phyloP scores from a whole-genome alignment of 225 moss, liverwort and hornwort genomes.

The Asterella californica region DNA sequence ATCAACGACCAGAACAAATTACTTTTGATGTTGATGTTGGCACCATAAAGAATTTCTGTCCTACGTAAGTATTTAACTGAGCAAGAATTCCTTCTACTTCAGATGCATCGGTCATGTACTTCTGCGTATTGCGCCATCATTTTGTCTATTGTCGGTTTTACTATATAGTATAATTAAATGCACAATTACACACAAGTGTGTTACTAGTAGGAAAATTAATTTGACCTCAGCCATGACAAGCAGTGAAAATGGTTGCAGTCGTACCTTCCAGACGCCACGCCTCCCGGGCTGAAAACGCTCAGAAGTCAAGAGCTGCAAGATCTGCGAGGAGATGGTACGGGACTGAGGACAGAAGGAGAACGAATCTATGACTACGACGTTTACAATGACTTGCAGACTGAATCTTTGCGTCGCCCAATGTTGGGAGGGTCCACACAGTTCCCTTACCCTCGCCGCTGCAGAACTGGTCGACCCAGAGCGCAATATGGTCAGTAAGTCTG shows the following conservation, averaged over 20 bases:
- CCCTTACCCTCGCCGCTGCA: constrained; percentile 49
- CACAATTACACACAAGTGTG: too few species aligned
- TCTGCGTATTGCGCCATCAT: too few species aligned
- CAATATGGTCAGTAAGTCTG: constrained; percentile 24
- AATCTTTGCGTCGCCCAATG: constrained; percentile 24
- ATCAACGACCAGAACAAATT: too few species aligned
- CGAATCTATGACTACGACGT: constrained; percentile 68
- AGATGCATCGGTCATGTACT: too few species aligned
- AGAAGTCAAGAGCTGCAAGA: constrained; percentile 41
- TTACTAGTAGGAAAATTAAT: too few species aligned
- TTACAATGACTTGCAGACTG: constrained; percentile 43
- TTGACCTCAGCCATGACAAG: too few species aligned
- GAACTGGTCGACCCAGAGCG: constrained; percentile 45
- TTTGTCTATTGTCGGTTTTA: too few species aligned
- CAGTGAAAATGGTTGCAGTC: constrained; percentile 20
- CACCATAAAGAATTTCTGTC: too few species aligned
- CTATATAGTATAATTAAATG: too few species aligned
- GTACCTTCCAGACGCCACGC: constrained; percentile 53
- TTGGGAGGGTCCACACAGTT: constrained; percentile 40
- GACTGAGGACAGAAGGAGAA: constrained; percentile 37
- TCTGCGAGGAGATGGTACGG: constrained; percentile 43
- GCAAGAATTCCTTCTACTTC: too few species aligned
- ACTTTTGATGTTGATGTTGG: too few species aligned
- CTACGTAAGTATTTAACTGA: too few species aligned
- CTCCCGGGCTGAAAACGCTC: constrained; percentile 33